phyloP scores from a whole-genome alignment of 1,284 basidiomycete genomes.

The Moesziomyces parantarcticus region DNA sequence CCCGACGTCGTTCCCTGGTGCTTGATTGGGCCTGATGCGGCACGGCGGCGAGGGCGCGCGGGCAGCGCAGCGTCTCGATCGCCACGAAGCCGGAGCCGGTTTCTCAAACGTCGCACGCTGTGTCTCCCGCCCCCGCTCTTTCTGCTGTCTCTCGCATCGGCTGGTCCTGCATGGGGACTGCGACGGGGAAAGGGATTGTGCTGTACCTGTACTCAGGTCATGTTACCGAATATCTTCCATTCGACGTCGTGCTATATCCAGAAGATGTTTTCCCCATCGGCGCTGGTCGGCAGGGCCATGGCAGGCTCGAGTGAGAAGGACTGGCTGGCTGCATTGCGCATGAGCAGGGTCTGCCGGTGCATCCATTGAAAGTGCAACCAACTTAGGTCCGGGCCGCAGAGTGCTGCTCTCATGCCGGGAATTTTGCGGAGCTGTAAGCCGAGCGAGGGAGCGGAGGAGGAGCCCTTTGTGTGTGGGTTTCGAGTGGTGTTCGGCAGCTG shows the following conservation, averaged over 20 bases:
- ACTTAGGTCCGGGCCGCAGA: too few relatives aligned
- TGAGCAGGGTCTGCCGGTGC: too few relatives aligned
- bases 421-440: too few relatives aligned
- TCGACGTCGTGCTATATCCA: slow-evolving; percentile 55
- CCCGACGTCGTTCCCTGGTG: slow-evolving; percentile 11
- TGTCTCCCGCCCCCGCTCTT: background rate
- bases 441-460: too few relatives aligned
- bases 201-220: slow-evolving; percentile 40
- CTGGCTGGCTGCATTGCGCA: too few relatives aligned
- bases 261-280: slow-evolving; percentile 34
- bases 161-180: slow-evolving; percentile 20
- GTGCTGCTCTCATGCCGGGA: too few relatives aligned
- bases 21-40: slow-evolving; percentile 20
- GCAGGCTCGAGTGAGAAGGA: too few relatives aligned
- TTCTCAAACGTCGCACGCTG: slow-evolving; percentile 1
- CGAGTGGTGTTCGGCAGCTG: too few relatives aligned
- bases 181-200: slow-evolving; percentile 30
- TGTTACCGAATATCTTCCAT: slow-evolving; percentile 36
- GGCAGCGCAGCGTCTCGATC: slow-evolving; percentile 11
- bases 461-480: too few relatives aligned
- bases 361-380: too few relatives aligned
- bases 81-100: too few relatives aligned
- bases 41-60: slow-evolving; percentile 9
- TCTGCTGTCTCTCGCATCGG: slow-evolving; percentile 10
- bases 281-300: background rate